A percentile compares a stretch with the other conserved stretches of the same genome.
Evolutionary conservation across 495 filamentous ascomycete species (phyloP).

Genomic region (Viridothelium virens): DNA sequence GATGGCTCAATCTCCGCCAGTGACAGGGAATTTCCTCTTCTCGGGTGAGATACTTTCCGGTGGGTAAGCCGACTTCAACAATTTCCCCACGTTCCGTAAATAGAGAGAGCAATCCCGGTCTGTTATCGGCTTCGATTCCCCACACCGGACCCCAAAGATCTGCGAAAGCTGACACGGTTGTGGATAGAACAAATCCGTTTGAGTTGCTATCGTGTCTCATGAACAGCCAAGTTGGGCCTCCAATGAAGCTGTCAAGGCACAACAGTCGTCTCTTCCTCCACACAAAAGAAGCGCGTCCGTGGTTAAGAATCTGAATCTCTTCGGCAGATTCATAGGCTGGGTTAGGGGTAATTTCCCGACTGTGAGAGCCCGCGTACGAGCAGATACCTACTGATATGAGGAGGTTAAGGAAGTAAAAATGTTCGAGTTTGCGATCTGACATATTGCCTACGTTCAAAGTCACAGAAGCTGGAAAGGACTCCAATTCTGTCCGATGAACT

Average conservation of each 20-base stretch:
- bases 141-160: constrained; percentile 6
- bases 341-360: background rate
- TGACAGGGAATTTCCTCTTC: background rate
- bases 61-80: background rate
- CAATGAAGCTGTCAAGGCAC: background rate
- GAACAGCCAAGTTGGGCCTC: background rate
- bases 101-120: background rate
- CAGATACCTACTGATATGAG: background rate
- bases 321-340: background rate
- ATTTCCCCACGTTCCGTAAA: constrained; percentile 1
- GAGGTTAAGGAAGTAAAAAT: background rate
- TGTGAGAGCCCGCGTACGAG: background rate
- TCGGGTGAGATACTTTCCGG: background rate
- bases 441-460: too few species aligned
- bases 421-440: too few species aligned
- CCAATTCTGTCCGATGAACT: too few species aligned
- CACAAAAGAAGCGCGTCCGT: constrained; percentile 1
- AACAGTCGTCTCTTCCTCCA: background rate
- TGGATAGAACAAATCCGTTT: background rate
- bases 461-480: background rate
- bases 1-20: background rate
- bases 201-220: background rate
- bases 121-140: background rate
- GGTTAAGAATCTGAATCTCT: background rate
- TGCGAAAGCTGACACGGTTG: background rate